Conservation (phyloP, 2,329 filamentous ascomycete species). For the Penicillium paneum region DNA sequence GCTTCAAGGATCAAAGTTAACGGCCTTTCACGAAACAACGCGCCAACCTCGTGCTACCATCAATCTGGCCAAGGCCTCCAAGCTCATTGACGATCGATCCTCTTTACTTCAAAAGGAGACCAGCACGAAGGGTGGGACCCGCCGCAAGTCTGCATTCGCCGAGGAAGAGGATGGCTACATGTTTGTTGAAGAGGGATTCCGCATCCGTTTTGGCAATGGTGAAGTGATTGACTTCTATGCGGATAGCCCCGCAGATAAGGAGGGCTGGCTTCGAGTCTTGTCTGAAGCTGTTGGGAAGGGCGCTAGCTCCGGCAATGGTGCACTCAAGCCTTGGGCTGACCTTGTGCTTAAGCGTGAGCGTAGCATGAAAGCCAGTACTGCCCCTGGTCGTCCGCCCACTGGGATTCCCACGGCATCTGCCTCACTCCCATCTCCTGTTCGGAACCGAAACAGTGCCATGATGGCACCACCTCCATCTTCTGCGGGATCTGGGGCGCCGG, state of each 20-base stretch:
- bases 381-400: conserved; percentile 24
- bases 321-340: conserved; percentile 60
- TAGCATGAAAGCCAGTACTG: conserved; percentile 33
- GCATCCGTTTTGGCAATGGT: conserved; percentile 95
- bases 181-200: conserved; percentile 99
- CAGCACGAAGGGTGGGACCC: conserved; percentile 69
- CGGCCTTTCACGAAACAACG: conserved; percentile 92
- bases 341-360: conserved; percentile 54
- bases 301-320: conserved; percentile 39
- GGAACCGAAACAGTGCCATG: conserved; percentile 23
- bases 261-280: conserved; percentile 90
- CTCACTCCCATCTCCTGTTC: conserved; percentile 22
- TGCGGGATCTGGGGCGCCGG: conserved; percentile 27
- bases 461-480: conserved; percentile 22
- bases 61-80: conserved; percentile 87
- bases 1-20: conserved; percentile 83
- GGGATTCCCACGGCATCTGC: conserved; percentile 16
- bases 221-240: conserved; percentile 99
- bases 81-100: conserved; percentile 87
- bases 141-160: conserved; percentile 90
- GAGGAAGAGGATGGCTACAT: conserved; percentile 99
- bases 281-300: conserved; percentile 65
- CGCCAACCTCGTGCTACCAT: conserved; percentile 95
- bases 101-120: conserved; percentile 81
- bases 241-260: conserved; percentile 81